These are phyloP conservation scores for Schizophyllum amplum DNA, from an alignment of 1,284 basidiomycete genomes.

Conservation along the genomic window DNA sequence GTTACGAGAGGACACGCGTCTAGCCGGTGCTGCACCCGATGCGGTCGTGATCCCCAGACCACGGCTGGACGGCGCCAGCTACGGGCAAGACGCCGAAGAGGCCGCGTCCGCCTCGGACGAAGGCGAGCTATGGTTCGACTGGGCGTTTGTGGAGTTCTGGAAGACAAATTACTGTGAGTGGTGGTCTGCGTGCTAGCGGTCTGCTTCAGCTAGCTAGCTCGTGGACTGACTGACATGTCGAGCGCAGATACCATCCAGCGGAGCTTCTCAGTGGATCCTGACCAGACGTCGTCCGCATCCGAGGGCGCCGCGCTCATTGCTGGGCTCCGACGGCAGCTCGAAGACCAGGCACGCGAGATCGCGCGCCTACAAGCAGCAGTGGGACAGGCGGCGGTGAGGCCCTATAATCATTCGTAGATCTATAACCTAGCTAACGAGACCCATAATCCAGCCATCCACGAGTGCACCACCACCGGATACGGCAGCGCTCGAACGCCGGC, in stretches of 20 bases:
- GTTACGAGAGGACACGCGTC: conserved; percentile 85
- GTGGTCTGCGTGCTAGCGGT: too few relatives aligned
- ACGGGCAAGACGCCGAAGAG: conserved; percentile 18
- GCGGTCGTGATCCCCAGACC: conserved; percentile 48
- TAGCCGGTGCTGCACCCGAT: conserved; percentile 86
- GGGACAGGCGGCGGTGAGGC: too few relatives aligned
- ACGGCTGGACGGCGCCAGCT: background rate
- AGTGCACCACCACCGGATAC: too few relatives aligned
- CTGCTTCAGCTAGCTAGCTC: background rate
- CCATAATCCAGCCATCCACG: too few relatives aligned
- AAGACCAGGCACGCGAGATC: too few relatives aligned
- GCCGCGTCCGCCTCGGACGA: conserved; percentile 39
- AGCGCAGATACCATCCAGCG: conserved; percentile 69
- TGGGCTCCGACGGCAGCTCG: too few relatives aligned
- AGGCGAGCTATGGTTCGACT: conserved; percentile 96
- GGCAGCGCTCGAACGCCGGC: conserved; percentile 38
- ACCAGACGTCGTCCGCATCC: conserved; percentile 38
- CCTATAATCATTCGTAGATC: too few relatives aligned
- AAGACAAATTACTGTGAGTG: conserved; percentile 91
- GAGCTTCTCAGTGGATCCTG: conserved; percentile 57
- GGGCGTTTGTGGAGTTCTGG: conserved; percentile 98
- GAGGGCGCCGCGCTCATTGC: too few relatives aligned
- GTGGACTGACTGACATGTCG: conserved; percentile 3
- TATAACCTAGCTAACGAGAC: too few relatives aligned
- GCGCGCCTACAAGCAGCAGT: too few relatives aligned